Base-by-base conservation (phyloP, 306 rosid genomes). In the Quercus mongolica region DNA sequence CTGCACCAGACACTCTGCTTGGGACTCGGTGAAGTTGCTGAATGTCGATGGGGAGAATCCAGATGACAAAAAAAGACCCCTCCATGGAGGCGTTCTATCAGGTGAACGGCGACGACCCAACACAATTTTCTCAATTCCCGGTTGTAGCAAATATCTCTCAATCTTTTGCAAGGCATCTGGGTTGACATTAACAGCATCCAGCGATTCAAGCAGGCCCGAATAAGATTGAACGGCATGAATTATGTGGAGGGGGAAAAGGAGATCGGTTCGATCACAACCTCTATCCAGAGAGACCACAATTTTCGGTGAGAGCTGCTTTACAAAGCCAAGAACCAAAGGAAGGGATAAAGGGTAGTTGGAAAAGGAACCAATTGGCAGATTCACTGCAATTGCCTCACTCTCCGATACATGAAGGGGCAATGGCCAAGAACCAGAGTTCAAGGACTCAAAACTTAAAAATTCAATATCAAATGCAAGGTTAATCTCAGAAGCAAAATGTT, bases 1-100 rank as follows among this genome's bases (percentile, higher is more conserved):
- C 79, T 94, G 97, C 64, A 92, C 92, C 82, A 92, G 69, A 78
- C 94, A 94, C 83, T 94, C 98, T 0, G 97, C 97, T 85, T 92
- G 98, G 33, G 97, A 91, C 81, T 92, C 97, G 0, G 97, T 90
- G 80, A 92, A 87, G 83, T 92, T 94, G 54, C 97, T 94, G 81
- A 92, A 94, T 69, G 89, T 72, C 88, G 76, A 81, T 21, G 97
- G 93, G 19, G 92, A 85, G 82, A 92, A 91, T 8, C 98, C 98
- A n/a, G 91, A 82, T 61, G 89, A 87, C 77, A 91, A 79, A 77
- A 94, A 80, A 61, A 85, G 28, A 8, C 81, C 78, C 75, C 78
- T 90, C 97, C 97, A 92, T 0, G 94, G 85, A n/a, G 82, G 89
- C 21, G 80, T 62, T 73, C 84, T 80, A 25, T 88, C 94, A 12